Conservation (phyloP, 1,139 yeast genomes). For the Barnettozyma hawaiiensis region DNA sequence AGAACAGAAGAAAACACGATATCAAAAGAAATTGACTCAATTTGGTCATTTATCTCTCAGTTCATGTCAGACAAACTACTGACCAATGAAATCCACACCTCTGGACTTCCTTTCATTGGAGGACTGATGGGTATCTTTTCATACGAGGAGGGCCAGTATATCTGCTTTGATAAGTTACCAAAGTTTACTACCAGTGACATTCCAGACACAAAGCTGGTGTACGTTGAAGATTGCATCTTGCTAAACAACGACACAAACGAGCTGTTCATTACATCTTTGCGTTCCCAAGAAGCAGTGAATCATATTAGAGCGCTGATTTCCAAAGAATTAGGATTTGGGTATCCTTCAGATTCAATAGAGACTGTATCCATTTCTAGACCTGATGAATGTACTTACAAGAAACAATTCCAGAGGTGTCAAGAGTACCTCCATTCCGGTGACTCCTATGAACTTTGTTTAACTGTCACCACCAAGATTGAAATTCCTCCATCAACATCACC, state of each 20-base stretch:
- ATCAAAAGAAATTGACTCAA: slow-evolving; percentile 16
- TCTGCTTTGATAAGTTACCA: slow-evolving; percentile 33
- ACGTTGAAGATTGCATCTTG: slow-evolving; percentile 60
- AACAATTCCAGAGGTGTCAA: slow-evolving; percentile 62
- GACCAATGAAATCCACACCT: slow-evolving; percentile 10
- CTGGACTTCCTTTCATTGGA: slow-evolving; percentile 71
- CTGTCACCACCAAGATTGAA: slow-evolving; percentile 65
- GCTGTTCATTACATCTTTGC: slow-evolving; percentile 53
- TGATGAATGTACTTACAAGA: slow-evolving; percentile 44
- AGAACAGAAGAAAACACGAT: not conserved
- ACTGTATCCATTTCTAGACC: slow-evolving; percentile 46
- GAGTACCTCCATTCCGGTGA: slow-evolving; percentile 71
- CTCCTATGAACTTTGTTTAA: slow-evolving; percentile 89
- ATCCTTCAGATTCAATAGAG: slow-evolving; percentile 6
- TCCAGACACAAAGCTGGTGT: slow-evolving; percentile 76
- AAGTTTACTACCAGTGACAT: slow-evolving; percentile 30
- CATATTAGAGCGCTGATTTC: slow-evolving; percentile 6
- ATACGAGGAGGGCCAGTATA: slow-evolving; percentile 72
- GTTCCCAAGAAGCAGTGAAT: slow-evolving; percentile 2
- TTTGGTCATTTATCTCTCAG: slow-evolving; percentile 48
- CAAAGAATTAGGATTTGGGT: not conserved
- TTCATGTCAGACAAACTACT: slow-evolving; percentile 37
- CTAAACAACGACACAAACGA: slow-evolving; percentile 30
- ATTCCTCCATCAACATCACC: slow-evolving; percentile 45
- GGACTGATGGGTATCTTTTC: slow-evolving; percentile 83